Evolutionary conservation across 2,329 filamentous ascomycete genomes (phyloP).

Genomic region (Colletotrichum sp.): DNA sequence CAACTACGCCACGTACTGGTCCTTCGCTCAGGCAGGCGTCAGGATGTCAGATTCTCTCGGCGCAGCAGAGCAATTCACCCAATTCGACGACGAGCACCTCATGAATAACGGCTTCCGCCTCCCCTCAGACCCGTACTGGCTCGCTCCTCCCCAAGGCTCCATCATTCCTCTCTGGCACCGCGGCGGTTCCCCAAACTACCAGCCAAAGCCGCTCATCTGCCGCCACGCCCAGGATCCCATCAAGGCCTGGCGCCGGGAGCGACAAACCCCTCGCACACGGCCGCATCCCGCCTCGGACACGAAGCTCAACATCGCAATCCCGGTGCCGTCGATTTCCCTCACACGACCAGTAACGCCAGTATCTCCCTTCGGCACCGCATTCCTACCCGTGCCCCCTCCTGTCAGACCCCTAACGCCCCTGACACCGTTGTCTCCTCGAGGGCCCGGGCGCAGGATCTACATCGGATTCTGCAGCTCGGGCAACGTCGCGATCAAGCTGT

Average conservation of each 20-base stretch:
- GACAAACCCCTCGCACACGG: background rate
- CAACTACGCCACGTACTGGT: constrained; percentile 19
- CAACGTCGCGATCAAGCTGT: constrained; percentile 19
- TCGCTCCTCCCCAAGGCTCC: constrained; percentile 15
- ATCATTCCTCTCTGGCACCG: constrained; percentile 18
- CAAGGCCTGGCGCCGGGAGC: constrained; percentile 16
- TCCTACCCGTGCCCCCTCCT: constrained; percentile 1
- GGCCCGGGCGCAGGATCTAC: constrained; percentile 12
- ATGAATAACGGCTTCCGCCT: constrained; percentile 20
- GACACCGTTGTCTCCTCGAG: constrained; percentile 4
- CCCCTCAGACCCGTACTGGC: constrained; percentile 17
- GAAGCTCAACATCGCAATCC: constrained; percentile 14
- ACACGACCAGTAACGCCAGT: constrained; percentile 8
- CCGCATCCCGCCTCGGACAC: background rate
- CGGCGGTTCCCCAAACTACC: constrained; percentile 16
- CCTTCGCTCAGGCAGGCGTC: constrained; percentile 15
- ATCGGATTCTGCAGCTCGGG: constrained; percentile 20
- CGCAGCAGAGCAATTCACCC: constrained; percentile 14
- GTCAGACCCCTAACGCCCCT: constrained; percentile 13
- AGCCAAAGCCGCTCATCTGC: constrained; percentile 18
- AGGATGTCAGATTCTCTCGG: constrained; percentile 19
- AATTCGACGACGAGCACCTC: constrained; percentile 19
- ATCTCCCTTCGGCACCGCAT: constrained; percentile 9
- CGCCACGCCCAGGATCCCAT: constrained; percentile 14
- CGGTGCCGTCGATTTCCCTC: constrained; percentile 15